Conservation (phyloP, 192 early-diverging fungal genomes). For the Lobosporangium transversale region DNA sequence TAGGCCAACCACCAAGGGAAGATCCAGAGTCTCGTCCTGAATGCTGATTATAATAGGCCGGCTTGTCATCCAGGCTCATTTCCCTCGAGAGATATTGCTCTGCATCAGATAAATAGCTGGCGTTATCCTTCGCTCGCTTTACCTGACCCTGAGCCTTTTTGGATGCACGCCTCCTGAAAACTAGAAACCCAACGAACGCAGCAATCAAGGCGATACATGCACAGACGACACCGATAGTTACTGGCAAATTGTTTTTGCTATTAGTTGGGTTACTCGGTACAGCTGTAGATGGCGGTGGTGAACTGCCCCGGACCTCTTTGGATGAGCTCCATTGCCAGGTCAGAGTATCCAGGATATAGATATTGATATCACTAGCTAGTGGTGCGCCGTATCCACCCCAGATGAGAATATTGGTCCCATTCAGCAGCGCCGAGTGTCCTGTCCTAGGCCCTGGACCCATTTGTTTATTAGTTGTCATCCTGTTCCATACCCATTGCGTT, state of each 20-base stretch:
- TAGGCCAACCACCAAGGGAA: background rate
- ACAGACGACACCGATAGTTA: conserved; percentile 34
- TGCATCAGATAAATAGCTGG: conserved; percentile 18
- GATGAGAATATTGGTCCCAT: conserved; percentile 67
- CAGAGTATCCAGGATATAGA: conserved; percentile 70
- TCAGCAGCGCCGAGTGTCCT: conserved; percentile 71
- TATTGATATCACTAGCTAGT: conserved; percentile 62
- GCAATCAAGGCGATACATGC: conserved; percentile 52
- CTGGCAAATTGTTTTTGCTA: conserved; percentile 23
- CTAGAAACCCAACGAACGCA: conserved; percentile 27
- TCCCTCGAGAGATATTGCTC: no score
- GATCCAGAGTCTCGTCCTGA: no score
- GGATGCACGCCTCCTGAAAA: conserved; percentile 14
- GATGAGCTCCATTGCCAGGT: conserved; percentile 70
- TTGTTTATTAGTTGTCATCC: conserved; percentile 33
- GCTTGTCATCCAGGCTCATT: no score
- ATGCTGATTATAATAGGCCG: no score
- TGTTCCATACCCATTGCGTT: conserved; percentile 51
- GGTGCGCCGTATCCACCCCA: conserved; percentile 69
- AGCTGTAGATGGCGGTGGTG: background rate
- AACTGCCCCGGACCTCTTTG: conserved; percentile 18
- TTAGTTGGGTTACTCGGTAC: no score
- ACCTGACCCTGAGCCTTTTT: background rate
- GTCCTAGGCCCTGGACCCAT: conserved; percentile 62
- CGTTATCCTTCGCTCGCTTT: conserved; percentile 9